Conservation (phyloP, 257 asterid genomes). For the Coffea canephora region DNA sequence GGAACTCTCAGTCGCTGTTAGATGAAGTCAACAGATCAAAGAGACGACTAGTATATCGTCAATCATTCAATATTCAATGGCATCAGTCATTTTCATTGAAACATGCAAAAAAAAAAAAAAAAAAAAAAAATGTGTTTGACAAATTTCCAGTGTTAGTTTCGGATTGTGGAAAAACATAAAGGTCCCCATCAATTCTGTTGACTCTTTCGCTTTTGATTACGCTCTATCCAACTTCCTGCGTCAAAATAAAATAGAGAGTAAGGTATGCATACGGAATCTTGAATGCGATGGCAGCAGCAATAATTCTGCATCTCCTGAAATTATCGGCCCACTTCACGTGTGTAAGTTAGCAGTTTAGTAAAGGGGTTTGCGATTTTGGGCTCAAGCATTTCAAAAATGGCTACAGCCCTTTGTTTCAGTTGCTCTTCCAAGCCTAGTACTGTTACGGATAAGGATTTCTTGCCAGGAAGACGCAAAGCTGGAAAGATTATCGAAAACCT, state of each 20-base stretch:
- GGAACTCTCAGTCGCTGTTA: not conserved
- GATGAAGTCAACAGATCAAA: not conserved
- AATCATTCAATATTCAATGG: not conserved
- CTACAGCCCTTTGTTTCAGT: not conserved
- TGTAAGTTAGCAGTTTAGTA: not conserved
- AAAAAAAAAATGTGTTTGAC: not conserved
- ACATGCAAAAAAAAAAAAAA: not conserved
- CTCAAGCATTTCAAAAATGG: not conserved
- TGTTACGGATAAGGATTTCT: no score
- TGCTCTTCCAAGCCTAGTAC: not conserved
- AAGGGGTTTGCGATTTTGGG: no score
- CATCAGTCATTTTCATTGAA: not conserved
- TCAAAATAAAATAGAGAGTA: not conserved
- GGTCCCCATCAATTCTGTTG: not conserved
- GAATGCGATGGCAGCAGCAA: not conserved
- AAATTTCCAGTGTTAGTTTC: not conserved
- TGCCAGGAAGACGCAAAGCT: conserved; percentile 2
- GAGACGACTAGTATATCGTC: no score
- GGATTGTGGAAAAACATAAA: not conserved
- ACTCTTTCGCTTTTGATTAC: not conserved
- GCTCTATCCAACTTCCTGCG: not conserved
- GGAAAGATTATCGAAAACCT: conserved; percentile 23
- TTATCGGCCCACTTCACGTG: not conserved
- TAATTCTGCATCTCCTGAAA: not conserved
- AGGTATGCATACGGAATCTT: not conserved